phyloP scores from a whole-genome alignment of 768 basidiomycete species.

The Serendipita sp. region DNA sequence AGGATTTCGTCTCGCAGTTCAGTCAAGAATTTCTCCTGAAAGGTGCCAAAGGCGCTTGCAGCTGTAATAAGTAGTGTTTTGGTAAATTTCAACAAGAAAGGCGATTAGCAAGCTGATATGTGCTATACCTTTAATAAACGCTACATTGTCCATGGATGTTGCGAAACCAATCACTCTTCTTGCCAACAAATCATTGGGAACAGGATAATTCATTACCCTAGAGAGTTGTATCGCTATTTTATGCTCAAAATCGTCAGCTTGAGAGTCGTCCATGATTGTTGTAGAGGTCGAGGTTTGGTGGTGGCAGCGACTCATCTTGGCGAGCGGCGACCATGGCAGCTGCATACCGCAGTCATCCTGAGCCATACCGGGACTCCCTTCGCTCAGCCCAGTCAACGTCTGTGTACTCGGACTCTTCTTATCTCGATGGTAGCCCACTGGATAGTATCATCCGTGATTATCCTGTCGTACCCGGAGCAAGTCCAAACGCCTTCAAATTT shows the following conservation, averaged over 20 bases:
- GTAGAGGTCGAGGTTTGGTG: neutral
- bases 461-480: neutral
- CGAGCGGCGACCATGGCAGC: neutral
- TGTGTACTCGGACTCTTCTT: neutral
- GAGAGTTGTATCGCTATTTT: slow-evolving; percentile 66
- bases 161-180: slow-evolving; percentile 61
- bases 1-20: slow-evolving; percentile 69
- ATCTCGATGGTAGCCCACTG: neutral
- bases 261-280: neutral
- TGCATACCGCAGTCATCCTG: neutral
- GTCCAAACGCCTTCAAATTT: slow-evolving; percentile 1
- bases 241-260: slow-evolving; percentile 38
- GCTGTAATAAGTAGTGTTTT: slow-evolving; percentile 25
- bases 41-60: slow-evolving; percentile 72
- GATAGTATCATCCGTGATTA: slow-evolving; percentile 3
- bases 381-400: neutral
- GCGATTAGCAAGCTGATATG: neutral
- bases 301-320: neutral
- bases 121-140: slow-evolving; percentile 49
- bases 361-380: slow-evolving; percentile 4
- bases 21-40: slow-evolving; percentile 57
- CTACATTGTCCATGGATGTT: slow-evolving; percentile 42
- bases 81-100: slow-evolving; percentile 6
- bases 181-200: slow-evolving; percentile 73
- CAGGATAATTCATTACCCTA: slow-evolving; percentile 57